Conservation (phyloP, 2,329 filamentous ascomycete genomes). For the Calonectria fujianensis region DNA sequence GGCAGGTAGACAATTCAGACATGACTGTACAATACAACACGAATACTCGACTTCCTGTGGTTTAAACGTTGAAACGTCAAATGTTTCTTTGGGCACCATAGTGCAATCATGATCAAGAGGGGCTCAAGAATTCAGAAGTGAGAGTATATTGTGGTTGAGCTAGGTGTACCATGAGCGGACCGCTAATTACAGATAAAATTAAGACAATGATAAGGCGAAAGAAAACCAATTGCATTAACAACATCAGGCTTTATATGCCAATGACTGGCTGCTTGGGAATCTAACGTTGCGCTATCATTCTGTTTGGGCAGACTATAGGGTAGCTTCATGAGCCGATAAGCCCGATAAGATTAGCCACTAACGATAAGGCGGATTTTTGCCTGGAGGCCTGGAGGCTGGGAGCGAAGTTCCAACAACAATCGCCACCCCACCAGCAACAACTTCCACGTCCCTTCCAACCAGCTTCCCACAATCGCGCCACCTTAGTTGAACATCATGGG, state of each 20-base stretch:
- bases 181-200: background rate
- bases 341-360: slow-evolving; percentile 43
- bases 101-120: background rate
- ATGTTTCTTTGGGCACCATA: background rate
- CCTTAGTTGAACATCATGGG: slow-evolving; percentile 78
- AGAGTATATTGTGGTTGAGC: background rate
- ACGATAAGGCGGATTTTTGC: slow-evolving; percentile 34
- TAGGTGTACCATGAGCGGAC: background rate
- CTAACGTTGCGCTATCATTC: no score
- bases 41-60: slow-evolving; percentile 28
- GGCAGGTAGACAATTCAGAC: slow-evolving; percentile 37
- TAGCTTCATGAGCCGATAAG: slow-evolving; percentile 22
- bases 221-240: background rate
- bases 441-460: slow-evolving; percentile 34
- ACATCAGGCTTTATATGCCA: background rate
- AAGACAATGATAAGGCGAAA: background rate
- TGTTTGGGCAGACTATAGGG: background rate
- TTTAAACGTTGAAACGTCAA: background rate
- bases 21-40: slow-evolving; percentile 53
- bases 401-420: slow-evolving; percentile 29
- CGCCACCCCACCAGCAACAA: slow-evolving; percentile 48
- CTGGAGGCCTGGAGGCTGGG: slow-evolving; percentile 43
- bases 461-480: slow-evolving; percentile 39
- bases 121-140: rapidly evolving
- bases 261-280: background rate